Base-by-base conservation (phyloP, 495 filamentous ascomycete genomes). In the Penicillium verhagenii region DNA sequence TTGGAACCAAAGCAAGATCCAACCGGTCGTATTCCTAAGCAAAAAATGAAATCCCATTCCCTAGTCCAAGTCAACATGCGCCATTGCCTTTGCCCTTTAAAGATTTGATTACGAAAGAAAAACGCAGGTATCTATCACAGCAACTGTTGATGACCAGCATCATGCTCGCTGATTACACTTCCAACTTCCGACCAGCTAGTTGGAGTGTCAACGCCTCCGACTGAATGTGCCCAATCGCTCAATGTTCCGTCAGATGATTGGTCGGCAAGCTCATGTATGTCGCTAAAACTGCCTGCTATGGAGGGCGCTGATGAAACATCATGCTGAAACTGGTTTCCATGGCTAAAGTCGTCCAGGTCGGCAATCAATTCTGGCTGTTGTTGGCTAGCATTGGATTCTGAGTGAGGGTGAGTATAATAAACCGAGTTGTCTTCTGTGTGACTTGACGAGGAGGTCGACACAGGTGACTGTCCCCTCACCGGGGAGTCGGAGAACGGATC, bases 161-260 rank as follows among this genome's bases (percentile, higher is more conserved):
- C 73, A 10, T 77, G 72, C 18, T 68, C 82, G 66, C 87, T 89
- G 26, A 89, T 73, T 28, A 85, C 82, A 61, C 88, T 91, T 14
- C 86, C 88, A 8, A 92, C 81, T 51, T 92, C 88, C 4, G 86
- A 88, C 89, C 89, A 92, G 67, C 83, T 88, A 28, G 80, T 79
- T 0, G 88, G 87, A 8, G 88, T 92, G 37, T 70, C 67, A 35
- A 83, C 74, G 6, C 82, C 84, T 16, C 78, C 80, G 19, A 64
- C 52, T 6, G 67, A 67, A 7, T 55, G 63, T 16, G 76, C 86
- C 55, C 80, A 71, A 9, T 89, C 84, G 64, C 88, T 92, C 73
- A 90, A 68, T 9, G 86, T 80, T 58, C 87, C 86, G 52, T 79
- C 67, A 20, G 78, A 74, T 6, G 66, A 75, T 4, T 33, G 58